These are phyloP conservation scores for Golubevia pallescens DNA, from an alignment of 1,284 basidiomycete genomes.

Conservation along the genomic window DNA sequence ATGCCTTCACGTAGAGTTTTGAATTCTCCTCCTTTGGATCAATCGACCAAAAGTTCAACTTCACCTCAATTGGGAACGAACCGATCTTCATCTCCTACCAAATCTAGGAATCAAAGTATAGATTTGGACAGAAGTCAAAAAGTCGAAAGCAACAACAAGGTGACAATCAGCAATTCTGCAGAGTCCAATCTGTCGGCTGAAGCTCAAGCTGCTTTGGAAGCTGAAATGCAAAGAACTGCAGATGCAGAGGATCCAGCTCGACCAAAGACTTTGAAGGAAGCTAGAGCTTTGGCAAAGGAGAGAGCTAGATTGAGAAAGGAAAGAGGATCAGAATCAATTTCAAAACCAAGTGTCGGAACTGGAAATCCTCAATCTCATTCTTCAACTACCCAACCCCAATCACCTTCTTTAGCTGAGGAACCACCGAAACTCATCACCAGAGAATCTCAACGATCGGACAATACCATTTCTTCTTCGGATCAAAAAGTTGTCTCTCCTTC, in stretches of 20 bases:
- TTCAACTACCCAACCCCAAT: neutral
- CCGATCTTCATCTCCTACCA: neutral
- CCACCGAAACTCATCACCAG: too few relatives aligned
- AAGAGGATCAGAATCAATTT: neutral
- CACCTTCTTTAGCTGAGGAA: too few relatives aligned
- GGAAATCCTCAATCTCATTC: neutral
- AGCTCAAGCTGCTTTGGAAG: slow-evolving; percentile 12
- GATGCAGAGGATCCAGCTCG: slow-evolving; percentile 18
- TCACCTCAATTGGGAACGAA: too few relatives aligned
- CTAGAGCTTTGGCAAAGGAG: slow-evolving; percentile 26
- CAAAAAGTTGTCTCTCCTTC: neutral
- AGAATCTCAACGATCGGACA: too few relatives aligned
- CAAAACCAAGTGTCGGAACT: neutral
- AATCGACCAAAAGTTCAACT: too few relatives aligned
- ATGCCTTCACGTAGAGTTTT: too few relatives aligned
- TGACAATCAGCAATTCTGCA: neutral
- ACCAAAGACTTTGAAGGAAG: slow-evolving; percentile 33
- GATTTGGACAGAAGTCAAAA: neutral
- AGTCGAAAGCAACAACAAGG: neutral
- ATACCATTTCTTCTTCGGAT: neutral
- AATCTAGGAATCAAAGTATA: neutral
- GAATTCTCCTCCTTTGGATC: too few relatives aligned
- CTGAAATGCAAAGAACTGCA: slow-evolving; percentile 7
- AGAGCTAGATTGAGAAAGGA: slow-evolving; percentile 10
- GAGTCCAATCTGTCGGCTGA: neutral